Percentiles rank a stretch among this genome's conserved stretches.
These are phyloP conservation scores for Lenwebbia sp. DNA, from an alignment of 345 rosid species.

Conservation along the genomic window DNA sequence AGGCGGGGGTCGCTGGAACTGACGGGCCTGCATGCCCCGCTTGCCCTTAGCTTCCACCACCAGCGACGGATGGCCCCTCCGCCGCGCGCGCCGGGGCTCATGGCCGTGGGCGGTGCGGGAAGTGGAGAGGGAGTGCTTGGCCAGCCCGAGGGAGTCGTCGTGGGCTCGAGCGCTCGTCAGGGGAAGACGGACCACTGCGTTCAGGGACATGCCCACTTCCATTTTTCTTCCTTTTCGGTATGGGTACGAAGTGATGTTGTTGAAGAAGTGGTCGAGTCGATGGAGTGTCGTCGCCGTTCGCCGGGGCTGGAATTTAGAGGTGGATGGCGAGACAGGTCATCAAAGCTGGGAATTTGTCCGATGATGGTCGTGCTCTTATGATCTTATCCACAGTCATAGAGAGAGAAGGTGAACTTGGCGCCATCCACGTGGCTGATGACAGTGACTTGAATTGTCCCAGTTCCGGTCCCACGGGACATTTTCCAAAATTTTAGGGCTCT, in stretches of 20 bases:
- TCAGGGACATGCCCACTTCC: constrained; percentile 73
- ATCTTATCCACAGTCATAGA: not conserved
- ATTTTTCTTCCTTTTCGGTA: not conserved
- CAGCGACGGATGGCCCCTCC: constrained; percentile 11
- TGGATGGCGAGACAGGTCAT: not conserved
- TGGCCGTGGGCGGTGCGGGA: constrained; percentile 21
- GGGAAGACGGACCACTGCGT: constrained; percentile 62
- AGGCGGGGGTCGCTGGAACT: constrained; percentile 49
- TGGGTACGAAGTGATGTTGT: not conserved
- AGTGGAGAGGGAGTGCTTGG: constrained; percentile 44
- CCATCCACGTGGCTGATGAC: constrained; percentile 6
- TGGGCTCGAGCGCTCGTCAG: constrained; percentile 31
- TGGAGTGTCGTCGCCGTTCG: not conserved
- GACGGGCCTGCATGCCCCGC: constrained; percentile 73
- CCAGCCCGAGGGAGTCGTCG: constrained; percentile 28
- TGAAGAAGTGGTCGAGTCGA: not conserved
- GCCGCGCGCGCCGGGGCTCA: constrained; percentile 3
- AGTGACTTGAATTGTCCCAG: not conserved
- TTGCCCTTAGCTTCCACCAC: constrained; percentile 84
- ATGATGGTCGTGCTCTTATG: not conserved
- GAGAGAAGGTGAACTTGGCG: not conserved
- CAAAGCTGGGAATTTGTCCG: not conserved
- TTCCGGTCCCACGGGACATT: not conserved
- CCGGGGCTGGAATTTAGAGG: not conserved
- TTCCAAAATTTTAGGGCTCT: not conserved